These are phyloP conservation scores for Spatholobus suberectus DNA, from an alignment of 306 rosid species.

Conservation along the genomic window DNA sequence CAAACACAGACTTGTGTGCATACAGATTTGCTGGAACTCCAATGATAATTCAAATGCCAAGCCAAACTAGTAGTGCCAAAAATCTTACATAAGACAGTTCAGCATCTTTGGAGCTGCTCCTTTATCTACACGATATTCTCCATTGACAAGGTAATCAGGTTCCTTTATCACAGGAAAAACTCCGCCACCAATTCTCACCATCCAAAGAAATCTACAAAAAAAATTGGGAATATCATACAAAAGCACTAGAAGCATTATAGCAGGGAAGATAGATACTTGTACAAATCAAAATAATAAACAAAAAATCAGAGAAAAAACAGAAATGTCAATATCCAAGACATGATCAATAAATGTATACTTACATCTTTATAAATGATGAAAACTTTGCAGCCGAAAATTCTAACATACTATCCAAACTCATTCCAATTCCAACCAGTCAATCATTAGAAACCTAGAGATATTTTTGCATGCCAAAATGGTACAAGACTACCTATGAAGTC, in stretches of 20 bases:
- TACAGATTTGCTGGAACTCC: slow-evolving; percentile 19
- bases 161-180: slow-evolving; percentile 98
- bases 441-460: slow-evolving; percentile 17
- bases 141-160: slow-evolving; percentile 97
- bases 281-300: background rate
- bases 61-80: slow-evolving; percentile 1
- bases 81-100: slow-evolving; percentile 98
- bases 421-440: background rate
- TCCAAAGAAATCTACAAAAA: slow-evolving; percentile 89
- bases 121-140: slow-evolving; percentile 98
- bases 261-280: background rate
- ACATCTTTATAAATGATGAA: slow-evolving; percentile 1
- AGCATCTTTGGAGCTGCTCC: slow-evolving; percentile 99
- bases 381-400: background rate
- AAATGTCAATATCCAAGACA: slow-evolving; percentile 3
- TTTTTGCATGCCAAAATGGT: slow-evolving; percentile 8
- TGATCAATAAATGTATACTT: background rate
- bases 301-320: background rate
- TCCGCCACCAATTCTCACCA: slow-evolving; percentile 99
- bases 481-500: slow-evolving; percentile 11
- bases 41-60: slow-evolving; percentile 28
- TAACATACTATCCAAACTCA: background rate
- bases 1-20: slow-evolving; percentile 7
- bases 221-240: slow-evolving; percentile 13
- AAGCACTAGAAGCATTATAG: background rate